phyloP scores from a whole-genome alignment of 768 basidiomycete species.

The Plicaturopsis crispa region DNA sequence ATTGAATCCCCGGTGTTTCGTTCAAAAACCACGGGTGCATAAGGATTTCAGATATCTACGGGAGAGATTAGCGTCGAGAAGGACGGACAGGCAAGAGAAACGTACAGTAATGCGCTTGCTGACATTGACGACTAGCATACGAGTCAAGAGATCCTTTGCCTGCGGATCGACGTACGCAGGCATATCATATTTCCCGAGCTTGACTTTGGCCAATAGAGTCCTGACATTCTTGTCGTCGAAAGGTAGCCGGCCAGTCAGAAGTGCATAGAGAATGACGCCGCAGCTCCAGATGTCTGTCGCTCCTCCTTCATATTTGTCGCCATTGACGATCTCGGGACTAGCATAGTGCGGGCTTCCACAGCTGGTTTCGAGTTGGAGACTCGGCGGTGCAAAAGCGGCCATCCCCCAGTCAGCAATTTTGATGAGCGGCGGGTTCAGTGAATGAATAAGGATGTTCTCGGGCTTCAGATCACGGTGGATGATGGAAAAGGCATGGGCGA shows the following conservation, averaged over 20 bases:
- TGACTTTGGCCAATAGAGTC: conserved; percentile 77
- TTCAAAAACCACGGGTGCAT: conserved; percentile 77
- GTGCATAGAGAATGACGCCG: conserved; percentile 87
- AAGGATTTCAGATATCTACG: conserved; percentile 86
- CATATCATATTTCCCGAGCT: conserved; percentile 77
- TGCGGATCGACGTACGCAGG: conserved; percentile 75
- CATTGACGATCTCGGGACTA: conserved; percentile 92
- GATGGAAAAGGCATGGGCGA: conserved; percentile 96
- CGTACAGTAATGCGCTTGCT: conserved; percentile 71
- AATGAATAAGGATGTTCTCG: conserved; percentile 91
- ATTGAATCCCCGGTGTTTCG: conserved; percentile 38
- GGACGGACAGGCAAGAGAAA: conserved; percentile 6
- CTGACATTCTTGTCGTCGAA: conserved; percentile 89
- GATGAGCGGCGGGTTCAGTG: conserved; percentile 70
- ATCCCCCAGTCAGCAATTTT: conserved; percentile 99
- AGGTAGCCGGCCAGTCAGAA: conserved; percentile 85
- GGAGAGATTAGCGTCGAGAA: not conserved
- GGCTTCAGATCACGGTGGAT: conserved; percentile 98
- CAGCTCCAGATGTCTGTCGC: conserved; percentile 97
- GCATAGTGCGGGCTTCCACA: conserved; percentile 98
- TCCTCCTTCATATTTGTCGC: conserved; percentile 80
- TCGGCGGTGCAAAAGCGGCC: conserved; percentile 90
- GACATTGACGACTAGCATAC: conserved; percentile 88
- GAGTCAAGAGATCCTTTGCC: conserved; percentile 74
- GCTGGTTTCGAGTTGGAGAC: conserved; percentile 83